Evolutionary conservation across 1,139 yeast species (phyloP).

Genomic region (Geotrichum histeridarum): DNA sequence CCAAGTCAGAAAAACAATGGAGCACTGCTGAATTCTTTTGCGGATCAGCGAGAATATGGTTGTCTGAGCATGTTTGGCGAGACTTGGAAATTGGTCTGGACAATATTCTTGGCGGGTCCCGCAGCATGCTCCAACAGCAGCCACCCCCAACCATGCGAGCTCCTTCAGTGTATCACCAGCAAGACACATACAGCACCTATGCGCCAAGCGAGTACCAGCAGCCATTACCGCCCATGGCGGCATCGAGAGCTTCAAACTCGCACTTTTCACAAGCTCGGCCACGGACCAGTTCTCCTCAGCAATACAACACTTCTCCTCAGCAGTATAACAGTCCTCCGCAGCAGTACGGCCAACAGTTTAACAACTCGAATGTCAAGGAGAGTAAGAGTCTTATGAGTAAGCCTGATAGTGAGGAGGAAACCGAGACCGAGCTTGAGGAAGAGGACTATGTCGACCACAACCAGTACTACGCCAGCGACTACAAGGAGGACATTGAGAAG

Average conservation of each 20-base stretch:
- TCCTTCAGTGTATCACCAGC: neutral
- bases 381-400: constrained; percentile 15
- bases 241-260: neutral
- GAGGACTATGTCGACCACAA: constrained; percentile 27
- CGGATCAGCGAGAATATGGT: constrained; percentile 38
- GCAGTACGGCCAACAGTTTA: constrained; percentile 7
- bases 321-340: neutral
- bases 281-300: neutral
- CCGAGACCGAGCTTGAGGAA: constrained; percentile 22
- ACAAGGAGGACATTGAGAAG: constrained; percentile 28
- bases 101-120: constrained; percentile 22
- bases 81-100: constrained; percentile 36
- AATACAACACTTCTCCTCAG: neutral
- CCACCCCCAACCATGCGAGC: constrained; percentile 5
- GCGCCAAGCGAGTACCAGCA: constrained; percentile 14
- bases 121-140: constrained; percentile 8
- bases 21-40: constrained; percentile 35
- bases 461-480: constrained; percentile 25
- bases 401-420: constrained; percentile 2
- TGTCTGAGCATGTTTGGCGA: constrained; percentile 38
- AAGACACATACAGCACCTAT: neutral
- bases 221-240: neutral
- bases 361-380: constrained; percentile 10
- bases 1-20: constrained; percentile 35
- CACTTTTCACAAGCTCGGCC: neutral